Percentiles rank a stretch among this genome's conserved stretches.
Conservation (phyloP, 2,329 filamentous ascomycete genomes). For the Erysiphe pisi region DNA sequence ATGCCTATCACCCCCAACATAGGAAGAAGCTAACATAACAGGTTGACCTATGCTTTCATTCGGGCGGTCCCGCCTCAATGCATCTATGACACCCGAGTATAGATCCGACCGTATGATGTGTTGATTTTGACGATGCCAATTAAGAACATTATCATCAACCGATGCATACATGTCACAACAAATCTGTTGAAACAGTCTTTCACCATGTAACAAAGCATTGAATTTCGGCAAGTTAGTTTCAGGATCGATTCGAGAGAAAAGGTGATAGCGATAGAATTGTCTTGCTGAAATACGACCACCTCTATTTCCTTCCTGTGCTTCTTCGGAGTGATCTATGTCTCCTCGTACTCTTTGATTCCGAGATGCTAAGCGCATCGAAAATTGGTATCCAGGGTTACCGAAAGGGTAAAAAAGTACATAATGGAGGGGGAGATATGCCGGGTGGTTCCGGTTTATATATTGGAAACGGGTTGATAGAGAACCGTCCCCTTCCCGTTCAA, state of each 20-base stretch:
- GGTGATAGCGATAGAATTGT: not conserved
- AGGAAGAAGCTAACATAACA: not conserved
- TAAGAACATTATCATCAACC: not conserved
- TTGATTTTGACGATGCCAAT: not conserved
- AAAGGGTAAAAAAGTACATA: not conserved
- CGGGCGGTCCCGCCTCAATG: not conserved
- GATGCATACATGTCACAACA: not conserved
- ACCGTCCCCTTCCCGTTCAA: not conserved
- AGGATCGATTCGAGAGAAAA: not conserved
- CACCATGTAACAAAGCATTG: not conserved
- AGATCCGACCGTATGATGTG: not conserved
- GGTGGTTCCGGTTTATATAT: not conserved
- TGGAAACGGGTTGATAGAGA: not conserved
- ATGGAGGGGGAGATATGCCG: not conserved
- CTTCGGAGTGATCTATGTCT: not conserved
- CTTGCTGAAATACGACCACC: not conserved
- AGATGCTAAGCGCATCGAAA: too few species aligned
- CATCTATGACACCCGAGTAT: not conserved
- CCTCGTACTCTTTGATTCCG: too few species aligned
- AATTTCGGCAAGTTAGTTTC: not conserved
- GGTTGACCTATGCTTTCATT: not conserved
- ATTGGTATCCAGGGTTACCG: not conserved
- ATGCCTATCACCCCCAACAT: not conserved
- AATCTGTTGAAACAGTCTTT: not conserved
- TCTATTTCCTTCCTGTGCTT: not conserved